phyloP scores from a whole-genome alignment of 2,329 filamentous ascomycete species.

The Cryphonectria naterciae region DNA sequence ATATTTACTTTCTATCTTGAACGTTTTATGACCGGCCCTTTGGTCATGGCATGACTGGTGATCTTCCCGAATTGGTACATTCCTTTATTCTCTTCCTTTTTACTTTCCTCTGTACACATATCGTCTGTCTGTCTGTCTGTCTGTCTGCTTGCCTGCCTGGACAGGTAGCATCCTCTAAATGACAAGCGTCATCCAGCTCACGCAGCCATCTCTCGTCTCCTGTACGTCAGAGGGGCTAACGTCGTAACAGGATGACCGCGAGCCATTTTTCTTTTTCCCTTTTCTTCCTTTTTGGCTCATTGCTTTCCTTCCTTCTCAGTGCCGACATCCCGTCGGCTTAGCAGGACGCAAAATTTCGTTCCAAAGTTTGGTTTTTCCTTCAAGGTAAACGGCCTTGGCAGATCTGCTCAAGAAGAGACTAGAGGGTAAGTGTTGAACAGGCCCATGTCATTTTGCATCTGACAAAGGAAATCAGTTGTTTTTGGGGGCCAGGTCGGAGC shows the following conservation, averaged over 20 bases:
- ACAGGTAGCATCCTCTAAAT: background rate
- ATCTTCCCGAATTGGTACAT: background rate
- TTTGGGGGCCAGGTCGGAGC: background rate
- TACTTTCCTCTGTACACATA: background rate
- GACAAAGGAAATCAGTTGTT: background rate
- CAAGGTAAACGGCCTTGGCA: background rate
- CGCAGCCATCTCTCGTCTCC: background rate
- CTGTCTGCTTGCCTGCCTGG: background rate
- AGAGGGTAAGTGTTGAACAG: background rate
- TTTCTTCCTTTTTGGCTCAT: background rate
- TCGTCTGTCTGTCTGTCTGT: background rate
- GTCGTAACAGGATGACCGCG: background rate
- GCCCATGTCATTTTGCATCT: background rate
- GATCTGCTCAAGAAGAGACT: background rate
- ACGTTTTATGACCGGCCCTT: background rate
- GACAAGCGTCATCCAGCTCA: conserved; percentile 8
- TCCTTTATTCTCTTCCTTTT: background rate
- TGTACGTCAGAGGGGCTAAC: background rate
- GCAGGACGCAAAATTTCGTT: background rate
- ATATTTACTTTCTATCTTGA: background rate
- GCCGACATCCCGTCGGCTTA: background rate
- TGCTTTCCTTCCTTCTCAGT: background rate
- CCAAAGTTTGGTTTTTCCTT: background rate
- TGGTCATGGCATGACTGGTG: background rate
- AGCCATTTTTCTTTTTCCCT: background rate